phyloP scores from a whole-genome alignment of 495 filamentous ascomycete species.

The Lasiosphaeria miniovina region DNA sequence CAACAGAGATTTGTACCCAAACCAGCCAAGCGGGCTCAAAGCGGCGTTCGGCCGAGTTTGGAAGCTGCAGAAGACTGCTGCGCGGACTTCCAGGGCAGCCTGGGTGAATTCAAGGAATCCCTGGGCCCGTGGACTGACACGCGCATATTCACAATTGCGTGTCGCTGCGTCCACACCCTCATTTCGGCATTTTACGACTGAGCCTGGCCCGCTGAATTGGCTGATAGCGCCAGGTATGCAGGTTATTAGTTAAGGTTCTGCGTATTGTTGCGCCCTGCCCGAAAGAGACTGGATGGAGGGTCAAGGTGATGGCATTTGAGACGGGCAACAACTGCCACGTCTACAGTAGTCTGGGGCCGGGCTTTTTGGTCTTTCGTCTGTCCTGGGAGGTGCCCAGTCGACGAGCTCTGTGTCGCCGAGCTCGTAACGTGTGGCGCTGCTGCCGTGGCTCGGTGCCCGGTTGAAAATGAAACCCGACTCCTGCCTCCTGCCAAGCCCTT shows the following conservation, averaged over 20 bases:
- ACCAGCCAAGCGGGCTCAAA: neutral
- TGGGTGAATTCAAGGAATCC: constrained; percentile 21
- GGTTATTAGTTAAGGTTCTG: neutral
- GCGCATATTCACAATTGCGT: constrained; percentile 1
- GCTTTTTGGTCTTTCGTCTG: no score
- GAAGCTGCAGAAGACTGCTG: constrained; percentile 15
- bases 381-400: no score
- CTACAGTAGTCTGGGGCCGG: no score
- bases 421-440: neutral
- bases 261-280: no score
- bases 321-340: no score
- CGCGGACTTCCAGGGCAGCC: constrained; percentile 16
- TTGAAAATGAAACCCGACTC: constrained; percentile 7
- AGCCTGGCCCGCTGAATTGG: neutral
- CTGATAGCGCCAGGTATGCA: neutral
- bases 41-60: constrained; percentile 14
- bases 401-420: no score
- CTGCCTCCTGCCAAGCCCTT: constrained; percentile 23
- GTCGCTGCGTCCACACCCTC: constrained; percentile 19
- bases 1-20: neutral
- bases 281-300: no score
- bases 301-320: no score
- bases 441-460: neutral
- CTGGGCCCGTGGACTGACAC: constrained; percentile 14
- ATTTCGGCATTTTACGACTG: constrained; percentile 8